Base-by-base conservation (phyloP, 2,329 filamentous ascomycete genomes). In the Pestalotiopsis sp. region DNA sequence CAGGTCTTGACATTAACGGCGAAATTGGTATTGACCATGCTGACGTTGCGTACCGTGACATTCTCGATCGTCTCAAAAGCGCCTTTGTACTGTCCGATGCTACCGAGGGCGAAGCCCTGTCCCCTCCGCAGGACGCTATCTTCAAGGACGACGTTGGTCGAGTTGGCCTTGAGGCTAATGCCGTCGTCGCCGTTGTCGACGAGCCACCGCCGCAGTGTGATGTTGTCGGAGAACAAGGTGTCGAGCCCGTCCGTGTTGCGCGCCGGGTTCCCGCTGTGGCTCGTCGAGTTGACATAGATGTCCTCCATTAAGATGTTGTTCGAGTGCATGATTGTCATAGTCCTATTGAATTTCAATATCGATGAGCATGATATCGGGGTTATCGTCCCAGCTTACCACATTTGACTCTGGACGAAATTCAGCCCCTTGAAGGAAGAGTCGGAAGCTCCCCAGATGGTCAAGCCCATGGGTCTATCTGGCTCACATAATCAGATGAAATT, bases 1-100 rank as follows among this genome's bases (percentile, higher is more conserved):
- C 88, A 90, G 0, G 87, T 89, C 78, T 90, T 90, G 69, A 89
- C 75, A 71, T 87, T 87, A n/a, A 80, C 81, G 1, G 80, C 84
- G 70, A 87, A 83, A 1, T 81, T 73, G 4, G 84, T 87, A 68
- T 84, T 80, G 62, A 80, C 71, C 65, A 83, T 82, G 2, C 78
- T 79, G 40, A 88, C 80, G 72, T 88, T 85, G 9, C 80, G 78
- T 1, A 81, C 85, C 4, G 78, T 80, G 45, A 89, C 79, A 67
- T 84, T 82, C 72, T 86, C 81, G 13, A 90, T 80, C 12, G 80
- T 82, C 72, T 89, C 86, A 68, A 80, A 84, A 2, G 75, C 70
- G 11, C 78, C 82, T 0, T 82, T 77, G 69, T 87, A 88, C 76
- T 89, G 88, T 0, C 86, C 87, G 57, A 90, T 85, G 36, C 83